phyloP scores from a whole-genome alignment of 805 yeast genomes.

The Wickerhamomyces rabaulensis region DNA sequence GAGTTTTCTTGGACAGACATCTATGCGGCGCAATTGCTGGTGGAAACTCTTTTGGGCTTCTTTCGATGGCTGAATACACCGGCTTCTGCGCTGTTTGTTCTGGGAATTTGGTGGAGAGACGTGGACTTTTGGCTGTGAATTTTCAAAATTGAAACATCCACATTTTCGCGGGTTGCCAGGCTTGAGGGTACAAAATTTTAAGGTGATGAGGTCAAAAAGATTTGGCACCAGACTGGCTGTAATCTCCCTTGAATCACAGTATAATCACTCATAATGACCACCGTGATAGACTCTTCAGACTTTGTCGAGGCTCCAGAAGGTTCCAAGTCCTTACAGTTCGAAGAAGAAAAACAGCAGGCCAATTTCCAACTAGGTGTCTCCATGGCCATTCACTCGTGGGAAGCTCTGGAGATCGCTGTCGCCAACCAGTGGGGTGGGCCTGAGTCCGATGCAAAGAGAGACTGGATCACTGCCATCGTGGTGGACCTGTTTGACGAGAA shows the following conservation, averaged over 20 bases:
- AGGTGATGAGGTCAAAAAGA: not conserved
- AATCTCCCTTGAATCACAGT: too few relatives aligned
- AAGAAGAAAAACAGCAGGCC: constrained; percentile 66
- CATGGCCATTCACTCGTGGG: constrained; percentile 90
- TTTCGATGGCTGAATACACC: too few relatives aligned
- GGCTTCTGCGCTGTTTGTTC: too few relatives aligned
- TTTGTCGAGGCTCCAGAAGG: constrained; percentile 50
- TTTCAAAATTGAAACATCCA: too few relatives aligned
- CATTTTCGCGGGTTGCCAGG: too few relatives aligned
- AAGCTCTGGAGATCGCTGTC: constrained; percentile 81
- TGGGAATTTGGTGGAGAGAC: not conserved
- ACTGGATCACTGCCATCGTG: constrained; percentile 84
- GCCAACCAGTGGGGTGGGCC: constrained; percentile 96
- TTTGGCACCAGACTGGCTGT: too few relatives aligned
- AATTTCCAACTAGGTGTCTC: constrained; percentile 91
- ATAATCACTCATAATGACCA: constrained; percentile 3
- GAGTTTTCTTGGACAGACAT: constrained; percentile 39
- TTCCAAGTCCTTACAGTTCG: constrained; percentile 33
- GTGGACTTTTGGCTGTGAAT: not conserved
- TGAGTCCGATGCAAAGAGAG: constrained; percentile 83
- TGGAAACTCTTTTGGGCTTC: too few relatives aligned
- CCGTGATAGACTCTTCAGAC: constrained; percentile 35
- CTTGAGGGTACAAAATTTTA: too few relatives aligned
- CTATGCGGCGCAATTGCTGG: not conserved
- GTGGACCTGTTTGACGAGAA: constrained; percentile 69